These are phyloP conservation scores for Kodamaea derodonti DNA, from an alignment of 1,139 yeast species.

Conservation along the genomic window DNA sequence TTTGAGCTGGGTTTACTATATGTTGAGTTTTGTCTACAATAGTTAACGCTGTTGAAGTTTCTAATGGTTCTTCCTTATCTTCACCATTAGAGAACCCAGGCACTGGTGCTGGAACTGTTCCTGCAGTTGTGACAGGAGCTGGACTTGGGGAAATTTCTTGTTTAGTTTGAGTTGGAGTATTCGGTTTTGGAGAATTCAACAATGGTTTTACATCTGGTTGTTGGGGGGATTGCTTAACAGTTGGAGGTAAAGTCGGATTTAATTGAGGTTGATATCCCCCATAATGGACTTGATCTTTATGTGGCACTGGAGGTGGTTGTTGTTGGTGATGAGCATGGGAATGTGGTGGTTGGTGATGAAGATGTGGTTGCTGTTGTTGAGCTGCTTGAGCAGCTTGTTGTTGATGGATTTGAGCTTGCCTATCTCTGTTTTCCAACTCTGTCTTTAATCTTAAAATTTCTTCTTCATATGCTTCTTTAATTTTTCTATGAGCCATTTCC, in stretches of 20 bases:
- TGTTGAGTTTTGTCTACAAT: constrained; percentile 42
- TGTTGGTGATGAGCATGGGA: constrained; percentile 6
- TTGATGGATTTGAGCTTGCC: constrained; percentile 45
- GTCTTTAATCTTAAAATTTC: constrained; percentile 83
- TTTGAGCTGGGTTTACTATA: constrained; percentile 40
- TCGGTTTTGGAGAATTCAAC: constrained; percentile 7
- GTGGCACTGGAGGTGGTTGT: constrained; percentile 9
- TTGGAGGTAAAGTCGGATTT: constrained; percentile 12
- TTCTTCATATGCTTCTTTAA: constrained; percentile 94
- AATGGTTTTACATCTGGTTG: constrained; percentile 12
- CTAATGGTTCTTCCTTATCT: constrained; percentile 17
- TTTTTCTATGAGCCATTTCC: constrained; percentile 90
- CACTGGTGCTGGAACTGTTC: constrained; percentile 8
- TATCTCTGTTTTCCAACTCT: constrained; percentile 75
- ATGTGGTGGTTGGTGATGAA: constrained; percentile 11
- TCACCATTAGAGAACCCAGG: constrained; percentile 10
- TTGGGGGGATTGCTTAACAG: constrained; percentile 13
- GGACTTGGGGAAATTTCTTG: constrained; percentile 5
- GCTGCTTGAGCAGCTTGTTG: constrained; percentile 21
- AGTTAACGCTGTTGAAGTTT: constrained; percentile 34
- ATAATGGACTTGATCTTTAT: constrained; percentile 14
- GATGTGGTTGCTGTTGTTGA: constrained; percentile 20
- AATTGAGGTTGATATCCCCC: constrained; percentile 10
- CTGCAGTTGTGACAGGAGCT: constrained; percentile 5
- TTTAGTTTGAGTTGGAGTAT: constrained; percentile 6